Evolutionary conservation across 768 basidiomycete species (phyloP).

Genomic region (Tricholomella constricta): DNA sequence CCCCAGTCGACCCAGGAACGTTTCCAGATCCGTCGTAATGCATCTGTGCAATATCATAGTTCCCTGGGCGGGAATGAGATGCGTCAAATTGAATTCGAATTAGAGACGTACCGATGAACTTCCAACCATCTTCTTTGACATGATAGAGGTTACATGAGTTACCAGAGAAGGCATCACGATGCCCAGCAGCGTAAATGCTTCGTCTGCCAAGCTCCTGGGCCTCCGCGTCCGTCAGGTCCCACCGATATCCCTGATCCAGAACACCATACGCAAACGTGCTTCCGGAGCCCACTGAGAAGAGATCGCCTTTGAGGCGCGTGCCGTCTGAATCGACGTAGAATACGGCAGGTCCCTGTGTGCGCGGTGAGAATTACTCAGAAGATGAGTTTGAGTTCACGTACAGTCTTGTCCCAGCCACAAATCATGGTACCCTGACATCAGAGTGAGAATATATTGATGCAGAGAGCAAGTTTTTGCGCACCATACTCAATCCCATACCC

Average conservation of each 20-base stretch:
- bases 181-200: slow-evolving; percentile 96
- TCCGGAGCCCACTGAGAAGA: slow-evolving; percentile 99
- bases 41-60: slow-evolving; percentile 88
- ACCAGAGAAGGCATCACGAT: slow-evolving; percentile 94
- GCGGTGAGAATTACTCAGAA: slow-evolving; percentile 1
- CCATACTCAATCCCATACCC: slow-evolving; percentile 99
- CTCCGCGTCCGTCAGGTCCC: slow-evolving; percentile 91
- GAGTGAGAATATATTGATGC: background rate
- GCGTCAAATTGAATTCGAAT: background rate
- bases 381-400: slow-evolving; percentile 35
- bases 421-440: slow-evolving; percentile 92
- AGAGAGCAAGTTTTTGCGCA: slow-evolving; percentile 35
- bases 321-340: slow-evolving; percentile 99
- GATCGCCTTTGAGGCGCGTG: slow-evolving; percentile 89
- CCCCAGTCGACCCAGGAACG: slow-evolving; percentile 59
- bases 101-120: slow-evolving; percentile 78
- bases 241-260: slow-evolving; percentile 91
- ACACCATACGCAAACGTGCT: slow-evolving; percentile 99
- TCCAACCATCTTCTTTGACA: slow-evolving; percentile 93
- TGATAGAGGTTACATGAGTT: slow-evolving; percentile 97
- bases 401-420: slow-evolving; percentile 99
- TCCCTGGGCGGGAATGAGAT: slow-evolving; percentile 53
- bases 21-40: slow-evolving; percentile 88
- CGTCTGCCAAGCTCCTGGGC: slow-evolving; percentile 92
- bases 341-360: slow-evolving; percentile 76